These are phyloP conservation scores for Metarhizium brunneum DNA, from an alignment of 2,329 filamentous ascomycete species.

Conservation along the genomic window DNA sequence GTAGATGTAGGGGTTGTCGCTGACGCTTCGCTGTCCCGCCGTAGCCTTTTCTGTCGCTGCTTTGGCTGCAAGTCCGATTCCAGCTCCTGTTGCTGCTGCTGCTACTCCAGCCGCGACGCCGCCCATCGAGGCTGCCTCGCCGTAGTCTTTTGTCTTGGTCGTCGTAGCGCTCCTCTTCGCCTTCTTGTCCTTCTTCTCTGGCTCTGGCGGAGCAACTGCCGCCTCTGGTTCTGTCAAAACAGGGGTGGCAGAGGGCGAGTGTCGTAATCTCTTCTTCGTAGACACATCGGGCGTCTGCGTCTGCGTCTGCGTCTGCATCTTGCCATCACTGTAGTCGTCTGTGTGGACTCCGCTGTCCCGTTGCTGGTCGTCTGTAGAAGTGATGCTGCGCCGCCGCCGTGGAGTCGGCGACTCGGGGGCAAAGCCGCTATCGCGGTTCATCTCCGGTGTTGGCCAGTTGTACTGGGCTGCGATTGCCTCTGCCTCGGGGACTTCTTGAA, in stretches of 20 bases:
- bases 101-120: neutral
- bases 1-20: slow-evolving; percentile 5
- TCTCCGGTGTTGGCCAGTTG: slow-evolving; percentile 20
- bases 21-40: slow-evolving; percentile 3
- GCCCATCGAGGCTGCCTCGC: slow-evolving; percentile 11
- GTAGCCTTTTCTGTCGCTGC: slow-evolving; percentile 11
- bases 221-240: slow-evolving; percentile 29
- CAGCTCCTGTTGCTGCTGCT: neutral
- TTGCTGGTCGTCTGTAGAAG: slow-evolving; percentile 24
- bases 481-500: slow-evolving; percentile 41
- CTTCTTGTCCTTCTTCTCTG: slow-evolving; percentile 26
- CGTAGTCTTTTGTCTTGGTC: slow-evolving; percentile 18
- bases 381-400: slow-evolving; percentile 25
- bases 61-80: neutral
- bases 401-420: slow-evolving; percentile 33
- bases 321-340: slow-evolving; percentile 33
- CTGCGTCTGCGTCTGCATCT: slow-evolving; percentile 14
- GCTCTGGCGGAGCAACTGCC: slow-evolving; percentile 31
- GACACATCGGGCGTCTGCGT: slow-evolving; percentile 16
- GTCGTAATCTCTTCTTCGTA: slow-evolving; percentile 17
- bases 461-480: slow-evolving; percentile 22
- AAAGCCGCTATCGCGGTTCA: slow-evolving; percentile 26
- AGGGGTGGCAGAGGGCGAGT: slow-evolving; percentile 27
- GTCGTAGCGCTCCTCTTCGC: slow-evolving; percentile 5
- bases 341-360: slow-evolving; percentile 51